These are phyloP conservation scores for Mycena olivaceomarginata DNA, from an alignment of 768 basidiomycete species.

Conservation along the genomic window DNA sequence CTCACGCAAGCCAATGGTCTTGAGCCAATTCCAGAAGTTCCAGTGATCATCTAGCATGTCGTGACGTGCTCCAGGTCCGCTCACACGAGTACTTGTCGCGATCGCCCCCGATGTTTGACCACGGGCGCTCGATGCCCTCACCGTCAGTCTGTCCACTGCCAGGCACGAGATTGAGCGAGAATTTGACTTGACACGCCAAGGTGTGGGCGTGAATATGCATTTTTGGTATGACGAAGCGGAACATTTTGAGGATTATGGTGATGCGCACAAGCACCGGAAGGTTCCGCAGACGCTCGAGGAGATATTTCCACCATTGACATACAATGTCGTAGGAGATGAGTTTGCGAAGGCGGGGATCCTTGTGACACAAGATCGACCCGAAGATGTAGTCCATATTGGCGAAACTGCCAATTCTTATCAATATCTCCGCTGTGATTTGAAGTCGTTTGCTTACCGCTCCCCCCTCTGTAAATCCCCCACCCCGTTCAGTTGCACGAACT, in stretches of 20 bases:
- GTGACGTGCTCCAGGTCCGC: neutral
- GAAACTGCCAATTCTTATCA: too few species aligned
- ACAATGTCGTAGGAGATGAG: too few species aligned
- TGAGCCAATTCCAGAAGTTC: slow-evolving; percentile 57
- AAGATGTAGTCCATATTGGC: too few species aligned
- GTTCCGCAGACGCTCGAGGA: too few species aligned
- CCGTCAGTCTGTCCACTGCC: neutral
- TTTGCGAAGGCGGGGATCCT: too few species aligned
- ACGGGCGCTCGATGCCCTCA: neutral
- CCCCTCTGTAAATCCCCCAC: slow-evolving; percentile 6
- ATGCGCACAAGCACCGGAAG: too few species aligned
- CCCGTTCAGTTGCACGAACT: neutral
- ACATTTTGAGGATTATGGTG: neutral
- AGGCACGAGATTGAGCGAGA: neutral
- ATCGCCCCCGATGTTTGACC: neutral
- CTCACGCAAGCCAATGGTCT: slow-evolving; percentile 50
- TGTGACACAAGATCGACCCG: too few species aligned
- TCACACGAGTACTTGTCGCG: neutral
- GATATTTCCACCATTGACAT: too few species aligned
- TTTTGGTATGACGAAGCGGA: slow-evolving; percentile 5
- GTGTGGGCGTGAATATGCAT: neutral
- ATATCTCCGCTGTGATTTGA: too few species aligned
- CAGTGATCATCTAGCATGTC: neutral
- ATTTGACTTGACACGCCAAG: neutral
- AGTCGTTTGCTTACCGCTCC: neutral